Evolutionary conservation across 179 eudicot genomes (phyloP).

Genomic region (Vitellaria paradoxa): DNA sequence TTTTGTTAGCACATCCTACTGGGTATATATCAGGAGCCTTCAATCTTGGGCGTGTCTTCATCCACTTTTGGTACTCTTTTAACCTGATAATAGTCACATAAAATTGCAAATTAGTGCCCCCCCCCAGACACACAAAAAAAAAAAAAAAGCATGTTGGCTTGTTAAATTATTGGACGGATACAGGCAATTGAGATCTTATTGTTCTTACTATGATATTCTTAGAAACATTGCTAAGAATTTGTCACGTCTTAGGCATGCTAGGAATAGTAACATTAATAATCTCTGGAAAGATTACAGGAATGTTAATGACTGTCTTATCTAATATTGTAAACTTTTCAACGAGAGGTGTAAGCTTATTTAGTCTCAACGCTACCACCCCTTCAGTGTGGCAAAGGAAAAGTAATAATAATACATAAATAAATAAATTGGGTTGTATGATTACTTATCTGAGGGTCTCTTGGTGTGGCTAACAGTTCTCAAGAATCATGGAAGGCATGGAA

Average conservation of each 20-base stretch:
- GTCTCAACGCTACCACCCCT: too few relatives aligned
- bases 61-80: conserved; percentile 82
- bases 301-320: background rate
- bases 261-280: background rate
- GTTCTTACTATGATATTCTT: background rate
- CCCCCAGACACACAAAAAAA: too few relatives aligned
- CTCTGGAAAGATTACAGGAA: background rate
- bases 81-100: conserved; percentile 7
- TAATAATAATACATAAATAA: too few relatives aligned
- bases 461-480: too few relatives aligned
- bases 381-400: too few relatives aligned
- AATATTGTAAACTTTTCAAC: background rate
- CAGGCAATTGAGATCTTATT: background rate
- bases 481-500: too few relatives aligned
- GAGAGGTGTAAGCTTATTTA: too few relatives aligned
- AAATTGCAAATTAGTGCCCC: background rate
- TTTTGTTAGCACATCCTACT: conserved; percentile 63
- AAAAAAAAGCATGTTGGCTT: background rate
- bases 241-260: background rate
- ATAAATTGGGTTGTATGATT: too few relatives aligned
- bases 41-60: conserved; percentile 96
- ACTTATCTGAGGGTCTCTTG: too few relatives aligned
- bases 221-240: background rate
- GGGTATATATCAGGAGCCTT: conserved; percentile 86
- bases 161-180: background rate